These are phyloP conservation scores for Coniochaeta prunicola DNA, from an alignment of 2,329 filamentous ascomycete genomes.

Conservation along the genomic window DNA sequence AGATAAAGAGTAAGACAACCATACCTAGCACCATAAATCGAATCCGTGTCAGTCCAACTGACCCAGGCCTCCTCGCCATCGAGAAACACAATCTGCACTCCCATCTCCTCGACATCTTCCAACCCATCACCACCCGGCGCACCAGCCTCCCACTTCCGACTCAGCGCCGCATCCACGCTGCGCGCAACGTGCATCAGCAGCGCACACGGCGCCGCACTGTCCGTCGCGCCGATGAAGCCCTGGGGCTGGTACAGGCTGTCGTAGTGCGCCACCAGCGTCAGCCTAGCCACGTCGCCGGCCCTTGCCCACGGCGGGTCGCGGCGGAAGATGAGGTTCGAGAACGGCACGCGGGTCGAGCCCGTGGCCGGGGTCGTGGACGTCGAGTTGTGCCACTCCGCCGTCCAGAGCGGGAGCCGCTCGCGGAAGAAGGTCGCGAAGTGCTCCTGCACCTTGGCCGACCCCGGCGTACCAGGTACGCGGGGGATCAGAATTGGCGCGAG, in stretches of 20 bases:
- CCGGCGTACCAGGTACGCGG: conserved; percentile 80
- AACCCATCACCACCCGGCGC: conserved; percentile 48
- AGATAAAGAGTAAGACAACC: conserved; percentile 9
- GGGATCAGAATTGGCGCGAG: conserved; percentile 82
- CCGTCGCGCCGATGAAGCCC: conserved; percentile 88
- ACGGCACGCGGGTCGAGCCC: conserved; percentile 64
- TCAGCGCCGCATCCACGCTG: conserved; percentile 72
- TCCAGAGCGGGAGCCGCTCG: conserved; percentile 69
- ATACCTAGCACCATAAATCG: conserved; percentile 79
- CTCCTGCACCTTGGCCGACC: conserved; percentile 62
- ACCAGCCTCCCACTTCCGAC: conserved; percentile 80
- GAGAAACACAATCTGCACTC: conserved; percentile 81
- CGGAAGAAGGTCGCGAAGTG: conserved; percentile 83
- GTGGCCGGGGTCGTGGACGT: conserved; percentile 74
- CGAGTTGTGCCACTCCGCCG: conserved; percentile 80
- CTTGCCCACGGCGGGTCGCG: conserved; percentile 80
- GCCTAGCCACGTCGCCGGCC: conserved; percentile 65
- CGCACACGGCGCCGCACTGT: conserved; percentile 90
- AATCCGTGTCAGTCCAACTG: conserved; percentile 73
- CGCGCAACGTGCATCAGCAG: conserved; percentile 83
- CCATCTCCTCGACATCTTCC: conserved; percentile 58
- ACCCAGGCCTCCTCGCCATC: conserved; percentile 94
- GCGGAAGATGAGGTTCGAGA: conserved; percentile 78
- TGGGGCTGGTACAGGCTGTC: conserved; percentile 74
- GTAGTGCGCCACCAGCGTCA: conserved; percentile 91